Percentiles rank a stretch among this genome's conserved stretches.
Conservation (phyloP, 441 rosid species). For the Adansonia rubrostipa region DNA sequence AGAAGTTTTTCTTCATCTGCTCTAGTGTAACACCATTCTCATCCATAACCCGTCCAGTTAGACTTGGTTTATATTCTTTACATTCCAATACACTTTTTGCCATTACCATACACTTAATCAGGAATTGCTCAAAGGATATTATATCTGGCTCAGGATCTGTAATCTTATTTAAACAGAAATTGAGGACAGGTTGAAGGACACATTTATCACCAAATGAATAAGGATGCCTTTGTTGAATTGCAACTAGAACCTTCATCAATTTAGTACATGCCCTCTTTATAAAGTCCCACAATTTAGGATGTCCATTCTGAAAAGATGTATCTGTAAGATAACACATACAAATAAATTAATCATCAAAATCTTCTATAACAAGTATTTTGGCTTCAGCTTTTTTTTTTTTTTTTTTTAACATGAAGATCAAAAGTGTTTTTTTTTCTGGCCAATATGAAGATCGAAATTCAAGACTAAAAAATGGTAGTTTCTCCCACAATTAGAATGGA, state of each 20-base stretch:
- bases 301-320: slow-evolving; percentile 70
- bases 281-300: slow-evolving; percentile 78
- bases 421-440: neutral
- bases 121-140: slow-evolving; percentile 72
- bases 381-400: neutral
- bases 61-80: slow-evolving; percentile 90
- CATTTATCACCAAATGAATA: slow-evolving; percentile 92
- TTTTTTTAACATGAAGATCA: neutral
- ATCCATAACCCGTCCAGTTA: slow-evolving; percentile 92
- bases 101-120: slow-evolving; percentile 98
- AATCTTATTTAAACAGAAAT: slow-evolving; percentile 92
- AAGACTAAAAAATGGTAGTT: neutral
- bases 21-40: slow-evolving; percentile 74
- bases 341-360: slow-evolving; percentile 17
- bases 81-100: slow-evolving; percentile 88
- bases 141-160: slow-evolving; percentile 69
- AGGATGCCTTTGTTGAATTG: slow-evolving; percentile 92
- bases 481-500: slow-evolving; percentile 8
- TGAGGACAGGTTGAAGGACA: slow-evolving; percentile 82
- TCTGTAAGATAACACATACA: slow-evolving; percentile 52
- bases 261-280: slow-evolving; percentile 86
- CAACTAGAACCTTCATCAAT: slow-evolving; percentile 87
- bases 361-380: slow-evolving; percentile 6
- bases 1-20: slow-evolving; percentile 86
- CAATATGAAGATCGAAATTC: slow-evolving; percentile 13